These are phyloP conservation scores for Diutina pseudorugosa DNA, from an alignment of 1,139 yeast genomes.

Conservation along the genomic window DNA sequence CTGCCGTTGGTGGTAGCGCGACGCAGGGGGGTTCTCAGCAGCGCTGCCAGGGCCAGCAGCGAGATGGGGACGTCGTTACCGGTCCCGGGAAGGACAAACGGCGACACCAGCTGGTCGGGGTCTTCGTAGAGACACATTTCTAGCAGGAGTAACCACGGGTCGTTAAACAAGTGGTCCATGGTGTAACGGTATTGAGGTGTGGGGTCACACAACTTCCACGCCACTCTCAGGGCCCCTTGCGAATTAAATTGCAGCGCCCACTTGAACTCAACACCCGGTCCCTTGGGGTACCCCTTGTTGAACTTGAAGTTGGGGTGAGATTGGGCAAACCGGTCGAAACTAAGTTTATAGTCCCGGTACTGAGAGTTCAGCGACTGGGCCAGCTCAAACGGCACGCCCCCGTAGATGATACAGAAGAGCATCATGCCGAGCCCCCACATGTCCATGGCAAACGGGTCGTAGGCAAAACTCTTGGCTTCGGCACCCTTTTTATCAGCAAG, in stretches of 20 bases:
- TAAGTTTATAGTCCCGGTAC: constrained; percentile 44
- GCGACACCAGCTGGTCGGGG: constrained; percentile 24
- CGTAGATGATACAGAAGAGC: constrained; percentile 47
- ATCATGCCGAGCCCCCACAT: constrained; percentile 63
- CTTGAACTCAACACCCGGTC: constrained; percentile 59
- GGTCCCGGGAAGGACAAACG: background rate
- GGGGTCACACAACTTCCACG: constrained; percentile 70
- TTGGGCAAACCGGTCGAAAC: constrained; percentile 36
- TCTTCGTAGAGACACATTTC: constrained; percentile 53
- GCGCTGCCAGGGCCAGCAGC: background rate
- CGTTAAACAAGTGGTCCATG: constrained; percentile 40
- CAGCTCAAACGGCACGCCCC: constrained; percentile 47
- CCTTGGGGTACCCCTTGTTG: constrained; percentile 30
- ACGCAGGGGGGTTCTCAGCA: background rate
- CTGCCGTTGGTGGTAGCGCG: background rate
- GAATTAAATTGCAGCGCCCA: constrained; percentile 50
- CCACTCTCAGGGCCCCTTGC: constrained; percentile 51
- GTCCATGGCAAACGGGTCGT: constrained; percentile 61
- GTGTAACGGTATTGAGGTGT: constrained; percentile 40
- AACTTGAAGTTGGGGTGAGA: constrained; percentile 45
- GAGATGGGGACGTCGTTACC: background rate
- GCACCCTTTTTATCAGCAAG: constrained; percentile 27
- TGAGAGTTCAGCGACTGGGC: constrained; percentile 40
- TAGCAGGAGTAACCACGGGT: constrained; percentile 51
- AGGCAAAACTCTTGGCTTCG: constrained; percentile 32